Conservation (phyloP, 108 stramenopile species). For the Cyclotella sp. region DNA sequence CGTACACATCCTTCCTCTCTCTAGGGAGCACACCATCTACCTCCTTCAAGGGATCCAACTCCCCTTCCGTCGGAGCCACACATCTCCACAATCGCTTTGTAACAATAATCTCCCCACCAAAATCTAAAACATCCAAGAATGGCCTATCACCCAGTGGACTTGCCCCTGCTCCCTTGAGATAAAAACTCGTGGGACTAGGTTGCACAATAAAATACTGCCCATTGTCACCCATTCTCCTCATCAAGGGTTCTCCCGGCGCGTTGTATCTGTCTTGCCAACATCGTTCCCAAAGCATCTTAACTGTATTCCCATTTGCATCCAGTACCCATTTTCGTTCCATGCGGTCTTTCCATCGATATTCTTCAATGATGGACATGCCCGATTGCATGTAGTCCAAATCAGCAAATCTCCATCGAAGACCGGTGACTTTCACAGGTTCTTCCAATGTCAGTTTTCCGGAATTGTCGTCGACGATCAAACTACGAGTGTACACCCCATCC, state of each 20-base stretch:
- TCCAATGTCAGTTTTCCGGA: constrained; percentile 18
- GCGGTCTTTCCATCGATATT: constrained; percentile 52
- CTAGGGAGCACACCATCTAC: constrained; percentile 41
- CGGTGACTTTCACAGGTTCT: constrained; percentile 29
- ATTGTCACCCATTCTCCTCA: constrained; percentile 23
- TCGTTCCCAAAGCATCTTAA: constrained; percentile 37
- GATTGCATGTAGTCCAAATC: constrained; percentile 34
- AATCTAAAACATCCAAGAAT: constrained; percentile 49
- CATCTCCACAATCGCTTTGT: constrained; percentile 54
- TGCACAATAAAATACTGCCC: constrained; percentile 45
- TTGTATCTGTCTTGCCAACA: constrained; percentile 53
- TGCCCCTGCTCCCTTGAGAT: constrained; percentile 51
- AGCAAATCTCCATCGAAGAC: constrained; percentile 42
- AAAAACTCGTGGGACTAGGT: constrained; percentile 36
- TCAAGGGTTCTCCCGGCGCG: constrained; percentile 41
- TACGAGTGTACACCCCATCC: constrained; percentile 39
- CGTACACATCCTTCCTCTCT: constrained; percentile 51
- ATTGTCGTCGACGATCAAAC: not conserved
- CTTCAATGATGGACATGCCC: constrained; percentile 22
- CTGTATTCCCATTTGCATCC: constrained; percentile 12
- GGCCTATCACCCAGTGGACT: constrained; percentile 56
- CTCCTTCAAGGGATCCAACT: constrained; percentile 50
- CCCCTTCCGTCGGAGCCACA: constrained; percentile 46
- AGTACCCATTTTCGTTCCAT: constrained; percentile 46
- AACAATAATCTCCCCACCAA: constrained; percentile 25